Evolutionary conservation across 352 stramenopile species (phyloP), one percentile per base, ranked within the genome.

Genomic region (Globisporangium paroecandrum): DNA sequence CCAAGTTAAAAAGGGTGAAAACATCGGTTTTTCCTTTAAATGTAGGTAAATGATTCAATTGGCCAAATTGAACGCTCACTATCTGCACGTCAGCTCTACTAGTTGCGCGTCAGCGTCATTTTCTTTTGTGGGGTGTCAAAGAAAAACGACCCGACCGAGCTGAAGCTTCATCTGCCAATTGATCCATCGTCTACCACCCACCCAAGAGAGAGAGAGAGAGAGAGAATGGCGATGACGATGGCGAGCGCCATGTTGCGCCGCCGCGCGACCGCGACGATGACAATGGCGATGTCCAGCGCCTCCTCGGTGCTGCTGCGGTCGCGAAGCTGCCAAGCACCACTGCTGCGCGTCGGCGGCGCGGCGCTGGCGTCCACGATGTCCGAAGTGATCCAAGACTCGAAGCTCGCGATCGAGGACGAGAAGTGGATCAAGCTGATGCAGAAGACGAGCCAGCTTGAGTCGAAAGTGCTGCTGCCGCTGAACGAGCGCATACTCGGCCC

Each of bases 401-500:
- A 64, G 36, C 59, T 74, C 24, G 65, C 74, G 18, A 54, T 77
- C 20, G 66, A 81, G 61, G 83, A 91, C 61, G 82, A 92, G 74
- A 94, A 94, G 69, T 94, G 83, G 83, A 89, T 94, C 69, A 71
- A 77, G 12, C 76, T 95, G 36, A 95, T 95, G 87, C 84, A 85
- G 43, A 82, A 93, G 72, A 95, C 87, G 60, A 91, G 78, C 57
- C 77, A 77, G 55, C 59, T 95, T 54, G 87, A 95, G 69, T 68
- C 82, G 58, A 76, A 80, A 22, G 76, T 94, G 63, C 71, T 95
- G 49, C 75, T 95, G 69, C 87, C 87, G 46, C 75, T 95, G 24
- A 95, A 95, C 75, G 87, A 95, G 79, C 87, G 87, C 61, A 77
- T 95, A 13, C 73, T 93, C 43, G 92, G 92, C 0, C 92, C 92